Base-by-base conservation (phyloP, 2,329 filamentous ascomycete species). In the Fusarium veterinarium region DNA sequence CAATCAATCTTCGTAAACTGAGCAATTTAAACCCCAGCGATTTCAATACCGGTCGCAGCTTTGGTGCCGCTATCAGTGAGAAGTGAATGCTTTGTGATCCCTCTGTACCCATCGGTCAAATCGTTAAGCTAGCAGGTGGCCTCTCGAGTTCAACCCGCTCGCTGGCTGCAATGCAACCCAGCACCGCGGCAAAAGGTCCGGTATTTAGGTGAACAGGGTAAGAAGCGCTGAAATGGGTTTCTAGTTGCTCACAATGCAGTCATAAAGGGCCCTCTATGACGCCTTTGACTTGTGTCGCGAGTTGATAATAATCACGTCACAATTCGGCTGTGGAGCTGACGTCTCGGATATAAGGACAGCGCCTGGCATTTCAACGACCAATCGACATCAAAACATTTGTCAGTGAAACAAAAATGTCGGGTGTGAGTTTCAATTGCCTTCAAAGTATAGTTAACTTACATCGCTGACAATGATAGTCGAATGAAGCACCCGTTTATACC, bases 251-350 rank as follows among this genome's bases (percentile, higher is more conserved):
- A 33, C 13, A 30, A 25, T 33, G 16, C n/a, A 9, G 14, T 42
- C 25, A 41, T 33, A 25, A 17, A 14, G 6, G 1, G 25, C 1
- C 13, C 17, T 52, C 56, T 45, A 64, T 64, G 61, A 64, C 56
- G 61, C 30, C 30, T 20, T 20, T 13, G 12, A 45, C 7, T 10
- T 4, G 16, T 3, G 28, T 28, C 13, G 17, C 8, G 10, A 19
- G 35, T 25, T 23, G 20, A 42, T 19, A 60, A 51, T n/a, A 45
- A 51, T 64, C 55, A 60, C 56, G 61, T 64, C 61, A 60, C 46
- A 40, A 60, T 60, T 4, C 23, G 25, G 11, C 12, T 12, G 20
- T 37, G 23, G 44, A 51, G 20, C 17, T 40, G 38, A 13, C n/a
- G 8, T 23, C 7, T 17, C 13, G 16, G 20, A 23, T 60, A 45